phyloP scores from a whole-genome alignment of 2,329 filamentous ascomycete species.

The Graphilbum sp. region DNA sequence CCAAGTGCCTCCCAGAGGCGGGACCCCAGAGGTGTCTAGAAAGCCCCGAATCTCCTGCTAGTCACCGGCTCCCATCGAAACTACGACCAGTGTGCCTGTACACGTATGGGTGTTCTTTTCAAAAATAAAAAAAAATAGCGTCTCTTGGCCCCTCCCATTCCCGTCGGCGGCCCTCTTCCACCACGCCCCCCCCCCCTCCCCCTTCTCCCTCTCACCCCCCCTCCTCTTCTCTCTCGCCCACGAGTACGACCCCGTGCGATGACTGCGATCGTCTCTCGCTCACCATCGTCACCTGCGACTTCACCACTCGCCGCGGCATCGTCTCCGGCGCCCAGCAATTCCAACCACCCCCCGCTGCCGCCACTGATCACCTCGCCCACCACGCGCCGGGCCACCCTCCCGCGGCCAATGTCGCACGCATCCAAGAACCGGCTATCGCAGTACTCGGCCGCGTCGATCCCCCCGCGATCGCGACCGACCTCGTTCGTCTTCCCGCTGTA shows the following conservation, averaged over 20 bases:
- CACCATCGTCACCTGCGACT: slow-evolving; percentile 32
- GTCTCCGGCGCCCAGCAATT: slow-evolving; percentile 18
- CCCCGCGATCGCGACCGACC: slow-evolving; percentile 56
- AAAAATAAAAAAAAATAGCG: slow-evolving; percentile 5
- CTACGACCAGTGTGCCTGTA: too few species aligned
- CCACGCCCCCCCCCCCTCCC: neutral
- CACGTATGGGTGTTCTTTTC: neutral
- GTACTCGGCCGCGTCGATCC: slow-evolving; percentile 57
- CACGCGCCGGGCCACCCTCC: slow-evolving; percentile 40
- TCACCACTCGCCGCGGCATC: slow-evolving; percentile 33
- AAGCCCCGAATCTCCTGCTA: neutral
- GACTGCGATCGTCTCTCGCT: slow-evolving; percentile 40
- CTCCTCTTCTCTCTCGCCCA: neutral
- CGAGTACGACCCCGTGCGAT: too few species aligned
- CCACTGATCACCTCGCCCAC: slow-evolving; percentile 40
- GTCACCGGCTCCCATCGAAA: too few species aligned
- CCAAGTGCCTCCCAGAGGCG: too few species aligned
- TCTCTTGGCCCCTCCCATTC: slow-evolving; percentile 5
- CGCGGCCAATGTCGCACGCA: slow-evolving; percentile 58
- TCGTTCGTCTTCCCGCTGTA: slow-evolving; percentile 74
- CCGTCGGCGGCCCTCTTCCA: slow-evolving; percentile 3
- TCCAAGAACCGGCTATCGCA: slow-evolving; percentile 71
- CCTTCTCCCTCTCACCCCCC: neutral
- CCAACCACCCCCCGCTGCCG: slow-evolving; percentile 36
- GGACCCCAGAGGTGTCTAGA: neutral